A percentile compares a stretch with the other conserved stretches of the same genome.
These are phyloP conservation scores for Claviceps pusilla DNA, from an alignment of 2,329 filamentous ascomycete genomes.

Conservation along the genomic window DNA sequence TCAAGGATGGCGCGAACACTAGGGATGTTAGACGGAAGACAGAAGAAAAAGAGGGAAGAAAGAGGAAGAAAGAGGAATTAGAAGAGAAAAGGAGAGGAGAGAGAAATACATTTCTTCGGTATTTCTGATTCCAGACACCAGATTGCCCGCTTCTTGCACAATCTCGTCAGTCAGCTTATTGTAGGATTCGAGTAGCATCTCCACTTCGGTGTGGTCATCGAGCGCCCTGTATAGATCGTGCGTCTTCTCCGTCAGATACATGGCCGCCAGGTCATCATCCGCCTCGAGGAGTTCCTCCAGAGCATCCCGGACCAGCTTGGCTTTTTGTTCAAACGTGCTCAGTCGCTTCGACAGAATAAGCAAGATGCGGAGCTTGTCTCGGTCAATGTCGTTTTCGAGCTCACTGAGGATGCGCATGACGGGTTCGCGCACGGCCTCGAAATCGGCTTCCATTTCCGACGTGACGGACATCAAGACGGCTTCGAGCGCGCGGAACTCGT, in stretches of 20 bases:
- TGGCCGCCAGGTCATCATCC: slow-evolving; percentile 82
- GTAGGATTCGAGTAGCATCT: slow-evolving; percentile 93
- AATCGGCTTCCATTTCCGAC: slow-evolving; percentile 80
- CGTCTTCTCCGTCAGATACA: slow-evolving; percentile 88
- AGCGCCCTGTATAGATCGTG: slow-evolving; percentile 57
- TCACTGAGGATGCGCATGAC: slow-evolving; percentile 79
- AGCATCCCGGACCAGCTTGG: slow-evolving; percentile 80
- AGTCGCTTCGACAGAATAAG: slow-evolving; percentile 91
- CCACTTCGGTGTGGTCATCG: slow-evolving; percentile 88
- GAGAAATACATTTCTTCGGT: slow-evolving; percentile 78
- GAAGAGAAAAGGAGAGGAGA: neutral
- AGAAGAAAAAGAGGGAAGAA: neutral
- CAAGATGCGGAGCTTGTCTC: slow-evolving; percentile 79
- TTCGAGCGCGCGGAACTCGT: slow-evolving; percentile 92
- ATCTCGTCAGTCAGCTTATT: slow-evolving; percentile 97
- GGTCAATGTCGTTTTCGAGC: slow-evolving; percentile 89
- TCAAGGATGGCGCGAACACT: slow-evolving; percentile 94
- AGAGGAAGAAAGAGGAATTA: neutral
- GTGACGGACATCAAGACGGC: slow-evolving; percentile 90
- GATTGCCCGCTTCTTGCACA: slow-evolving; percentile 81
- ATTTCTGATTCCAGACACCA: slow-evolving; percentile 89
- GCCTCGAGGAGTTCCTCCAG: slow-evolving; percentile 92
- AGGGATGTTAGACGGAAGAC: slow-evolving; percentile 9
- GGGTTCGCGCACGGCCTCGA: slow-evolving; percentile 82
- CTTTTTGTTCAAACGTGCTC: slow-evolving; percentile 95